phyloP scores from a whole-genome alignment of 164 flowering plant species.

The Berberis vulgaris region DNA sequence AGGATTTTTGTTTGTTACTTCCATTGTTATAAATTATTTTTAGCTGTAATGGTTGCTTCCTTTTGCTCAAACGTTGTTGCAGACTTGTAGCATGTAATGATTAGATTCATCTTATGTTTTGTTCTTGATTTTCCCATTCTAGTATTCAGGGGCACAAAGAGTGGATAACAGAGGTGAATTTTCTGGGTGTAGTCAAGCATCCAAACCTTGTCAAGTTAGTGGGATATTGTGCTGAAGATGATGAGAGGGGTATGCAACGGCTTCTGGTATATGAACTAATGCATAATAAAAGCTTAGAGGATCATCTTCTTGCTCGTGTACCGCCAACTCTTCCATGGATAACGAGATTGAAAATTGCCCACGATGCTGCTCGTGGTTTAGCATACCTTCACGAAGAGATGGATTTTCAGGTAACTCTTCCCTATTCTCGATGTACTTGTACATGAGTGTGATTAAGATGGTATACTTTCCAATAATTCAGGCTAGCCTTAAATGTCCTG shows the following conservation, averaged over 20 bases:
- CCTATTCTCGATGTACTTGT: not conserved
- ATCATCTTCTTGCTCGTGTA: slow-evolving; percentile 54
- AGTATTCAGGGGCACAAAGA: slow-evolving; percentile 95
- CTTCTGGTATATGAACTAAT: slow-evolving; percentile 84
- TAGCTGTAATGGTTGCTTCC: not conserved
- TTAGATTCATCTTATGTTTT: not conserved
- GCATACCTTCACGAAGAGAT: slow-evolving; percentile 93
- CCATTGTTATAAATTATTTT: not conserved
- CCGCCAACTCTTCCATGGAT: slow-evolving; percentile 62
- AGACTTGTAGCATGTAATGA: not conserved
- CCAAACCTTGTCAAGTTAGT: slow-evolving; percentile 87
- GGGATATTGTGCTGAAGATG: slow-evolving; percentile 96
- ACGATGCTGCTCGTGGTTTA: slow-evolving; percentile 89
- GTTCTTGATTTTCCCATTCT: slow-evolving; percentile 11
- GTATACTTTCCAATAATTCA: not conserved
- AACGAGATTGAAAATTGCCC: slow-evolving; percentile 61
- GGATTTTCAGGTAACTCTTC: slow-evolving; percentile 82
- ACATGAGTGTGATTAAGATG: not conserved
- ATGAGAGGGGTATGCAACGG: slow-evolving; percentile 92
- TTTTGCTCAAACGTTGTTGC: not conserved
- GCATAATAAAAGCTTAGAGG: slow-evolving; percentile 86
- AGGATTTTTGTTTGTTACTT: not conserved
- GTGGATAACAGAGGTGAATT: slow-evolving; percentile 91
- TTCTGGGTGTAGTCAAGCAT: slow-evolving; percentile 83
- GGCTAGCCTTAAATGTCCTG: not conserved